Percentiles rank a stretch among this genome's conserved stretches.
Conservation (phyloP, 2,329 filamentous ascomycete genomes). For the Alternaria hordeiaustralica region DNA sequence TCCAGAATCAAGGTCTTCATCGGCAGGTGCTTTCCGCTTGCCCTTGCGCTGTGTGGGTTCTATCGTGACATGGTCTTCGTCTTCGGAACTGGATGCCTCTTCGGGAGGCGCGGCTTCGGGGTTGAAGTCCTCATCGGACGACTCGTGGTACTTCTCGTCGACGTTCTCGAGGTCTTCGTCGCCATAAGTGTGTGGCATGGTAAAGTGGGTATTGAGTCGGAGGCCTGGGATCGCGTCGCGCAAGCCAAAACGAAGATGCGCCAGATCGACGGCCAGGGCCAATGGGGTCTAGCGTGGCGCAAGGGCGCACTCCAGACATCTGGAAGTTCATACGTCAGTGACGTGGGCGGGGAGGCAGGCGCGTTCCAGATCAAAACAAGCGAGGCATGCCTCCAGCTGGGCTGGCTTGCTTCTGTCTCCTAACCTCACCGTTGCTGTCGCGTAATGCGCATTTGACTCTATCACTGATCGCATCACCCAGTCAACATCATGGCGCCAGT, state of each 20-base stretch:
- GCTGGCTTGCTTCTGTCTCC: background rate
- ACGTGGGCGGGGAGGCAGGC: slow-evolving; percentile 35
- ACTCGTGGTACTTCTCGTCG: slow-evolving; percentile 64
- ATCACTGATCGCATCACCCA: slow-evolving; percentile 7
- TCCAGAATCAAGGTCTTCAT: slow-evolving; percentile 61
- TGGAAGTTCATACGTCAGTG: slow-evolving; percentile 18
- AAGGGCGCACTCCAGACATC: slow-evolving; percentile 12
- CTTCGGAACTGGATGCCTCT: slow-evolving; percentile 59
- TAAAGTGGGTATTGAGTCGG: slow-evolving; percentile 4
- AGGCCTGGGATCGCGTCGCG: slow-evolving; percentile 13
- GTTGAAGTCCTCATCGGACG: slow-evolving; percentile 75
- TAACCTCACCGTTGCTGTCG: slow-evolving; percentile 8
- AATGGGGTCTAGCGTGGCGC: slow-evolving; percentile 16
- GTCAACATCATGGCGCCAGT: slow-evolving; percentile 43
- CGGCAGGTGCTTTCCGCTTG: slow-evolving; percentile 43
- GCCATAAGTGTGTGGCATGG: slow-evolving; percentile 38
- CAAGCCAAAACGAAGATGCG: slow-evolving; percentile 10
- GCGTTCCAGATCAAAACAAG: slow-evolving; percentile 38
- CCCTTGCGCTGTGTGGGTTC: slow-evolving; percentile 30
- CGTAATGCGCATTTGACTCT: slow-evolving; percentile 19
- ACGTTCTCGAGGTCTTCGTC: slow-evolving; percentile 37
- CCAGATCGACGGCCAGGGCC: slow-evolving; percentile 26
- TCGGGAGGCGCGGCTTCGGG: slow-evolving; percentile 65
- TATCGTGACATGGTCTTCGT: slow-evolving; percentile 40
- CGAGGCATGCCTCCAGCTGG: slow-evolving; percentile 4